Evolutionary conservation across 1,284 basidiomycete genomes (phyloP).

Genomic region (Apiotrichum montevideense): DNA sequence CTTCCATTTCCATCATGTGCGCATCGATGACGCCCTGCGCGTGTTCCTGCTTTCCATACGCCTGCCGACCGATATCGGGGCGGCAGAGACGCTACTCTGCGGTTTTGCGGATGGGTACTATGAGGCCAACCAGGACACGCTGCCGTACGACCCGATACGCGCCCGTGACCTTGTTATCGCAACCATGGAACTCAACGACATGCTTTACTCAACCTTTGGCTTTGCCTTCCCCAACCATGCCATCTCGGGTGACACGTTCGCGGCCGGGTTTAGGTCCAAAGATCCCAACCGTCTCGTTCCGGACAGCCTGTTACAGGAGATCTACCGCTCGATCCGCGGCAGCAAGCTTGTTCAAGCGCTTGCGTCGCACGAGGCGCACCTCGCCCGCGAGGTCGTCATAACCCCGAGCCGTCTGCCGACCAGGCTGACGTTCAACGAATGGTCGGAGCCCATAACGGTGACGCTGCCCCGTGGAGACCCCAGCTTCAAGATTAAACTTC

Average conservation of each 20-base stretch:
- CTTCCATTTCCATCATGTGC: conserved; percentile 74
- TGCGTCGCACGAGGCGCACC: conserved; percentile 40
- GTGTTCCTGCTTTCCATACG: conserved; percentile 78
- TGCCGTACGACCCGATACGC: conserved; percentile 71
- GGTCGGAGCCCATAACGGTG: conserved; percentile 77
- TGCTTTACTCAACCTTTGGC: conserved; percentile 47
- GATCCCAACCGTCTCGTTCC: conserved; percentile 64
- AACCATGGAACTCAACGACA: conserved; percentile 60
- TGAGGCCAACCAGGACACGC: conserved; percentile 70
- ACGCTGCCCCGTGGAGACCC: conserved; percentile 74
- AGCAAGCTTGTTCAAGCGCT: conserved; percentile 70
- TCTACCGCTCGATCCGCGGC: conserved; percentile 67
- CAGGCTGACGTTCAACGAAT: conserved; percentile 71
- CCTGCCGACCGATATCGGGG: conserved; percentile 53
- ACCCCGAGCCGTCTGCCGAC: conserved; percentile 63
- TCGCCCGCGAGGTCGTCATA: conserved; percentile 53
- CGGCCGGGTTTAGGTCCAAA: conserved; percentile 66
- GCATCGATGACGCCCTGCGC: conserved; percentile 82
- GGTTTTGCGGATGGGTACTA: conserved; percentile 85
- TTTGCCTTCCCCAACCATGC: conserved; percentile 57
- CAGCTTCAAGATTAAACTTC: conserved; percentile 68
- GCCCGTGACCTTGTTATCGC: conserved; percentile 72
- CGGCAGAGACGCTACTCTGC: conserved; percentile 57
- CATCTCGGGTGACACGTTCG: conserved; percentile 67
- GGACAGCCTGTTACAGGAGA: conserved; percentile 64